Percentiles rank a stretch among this genome's conserved stretches.
Evolutionary conservation across 2,329 filamentous ascomycete genomes (phyloP).

Genomic region (Neonectria neomacrospora): DNA sequence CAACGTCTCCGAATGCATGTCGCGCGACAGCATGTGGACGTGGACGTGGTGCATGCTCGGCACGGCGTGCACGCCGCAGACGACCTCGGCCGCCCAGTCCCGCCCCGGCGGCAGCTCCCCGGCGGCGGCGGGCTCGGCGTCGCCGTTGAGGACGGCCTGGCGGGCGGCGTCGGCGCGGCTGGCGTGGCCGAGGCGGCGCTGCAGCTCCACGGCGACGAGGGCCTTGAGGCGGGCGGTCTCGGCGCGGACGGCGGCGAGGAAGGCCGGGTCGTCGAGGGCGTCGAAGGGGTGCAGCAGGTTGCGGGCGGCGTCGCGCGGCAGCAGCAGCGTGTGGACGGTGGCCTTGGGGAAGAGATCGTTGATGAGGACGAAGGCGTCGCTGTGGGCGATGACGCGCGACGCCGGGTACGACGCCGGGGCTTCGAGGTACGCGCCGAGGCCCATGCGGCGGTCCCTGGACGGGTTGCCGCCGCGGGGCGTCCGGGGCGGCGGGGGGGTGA

Average conservation of each 20-base stretch:
- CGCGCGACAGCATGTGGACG: constrained; percentile 85
- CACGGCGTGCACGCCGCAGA: constrained; percentile 83
- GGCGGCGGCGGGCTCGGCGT: constrained; percentile 46
- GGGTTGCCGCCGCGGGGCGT: constrained; percentile 41
- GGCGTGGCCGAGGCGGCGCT: constrained; percentile 70
- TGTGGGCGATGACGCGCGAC: constrained; percentile 72
- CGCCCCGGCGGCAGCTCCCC: constrained; percentile 73
- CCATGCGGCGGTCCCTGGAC: constrained; percentile 68
- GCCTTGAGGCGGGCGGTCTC: constrained; percentile 71
- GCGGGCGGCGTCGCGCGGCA: constrained; percentile 75
- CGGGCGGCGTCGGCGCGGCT: constrained; percentile 73
- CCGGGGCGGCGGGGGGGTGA: constrained; percentile 29
- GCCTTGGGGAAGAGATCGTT: constrained; percentile 89
- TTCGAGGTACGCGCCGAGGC: constrained; percentile 73
- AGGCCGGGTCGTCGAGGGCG: constrained; percentile 76
- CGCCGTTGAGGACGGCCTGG: constrained; percentile 73
- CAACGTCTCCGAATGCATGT: constrained; percentile 78
- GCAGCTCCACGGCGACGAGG: constrained; percentile 80
- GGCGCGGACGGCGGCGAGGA: constrained; percentile 70
- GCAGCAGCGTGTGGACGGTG: constrained; percentile 85
- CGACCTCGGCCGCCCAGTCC: constrained; percentile 81
- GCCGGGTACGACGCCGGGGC: constrained; percentile 70
- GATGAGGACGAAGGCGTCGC: constrained; percentile 77
- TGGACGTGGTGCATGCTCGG: constrained; percentile 95
- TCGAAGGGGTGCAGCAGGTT: constrained; percentile 78